Evolutionary conservation across 2,329 filamentous ascomycete species (phyloP), one percentile per base, ranked within the genome.

Genomic region (Neospermospora avenae): DNA sequence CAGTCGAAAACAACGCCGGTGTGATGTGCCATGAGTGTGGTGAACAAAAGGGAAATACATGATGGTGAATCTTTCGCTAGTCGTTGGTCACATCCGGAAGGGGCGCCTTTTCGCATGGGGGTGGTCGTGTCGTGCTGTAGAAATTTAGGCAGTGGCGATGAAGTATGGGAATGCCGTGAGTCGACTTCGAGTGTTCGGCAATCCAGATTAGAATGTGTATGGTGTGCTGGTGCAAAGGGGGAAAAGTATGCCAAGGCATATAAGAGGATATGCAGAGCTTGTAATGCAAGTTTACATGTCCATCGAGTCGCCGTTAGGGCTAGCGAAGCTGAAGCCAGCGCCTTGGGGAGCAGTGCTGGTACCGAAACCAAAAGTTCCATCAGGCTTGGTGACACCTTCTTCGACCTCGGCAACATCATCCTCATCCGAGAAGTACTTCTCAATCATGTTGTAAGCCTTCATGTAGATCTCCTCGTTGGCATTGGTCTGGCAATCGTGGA

Each of bases 401-500:
- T 81, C 75, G 48, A 84, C 85, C 70, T 64, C 64, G 54, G 62
- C 75, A 63, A 83, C 84, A 74, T 96, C 95, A 58, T 98, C 95
- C 69, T 99, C 95, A 72, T 99, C 95, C 0, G 93, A 97, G 81
- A 99, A 99, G 84, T 99, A 99, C 82, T 97, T 97, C 84, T 99
- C 95, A 69, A 99, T 99, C 78, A 99, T 99, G 84, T 96, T 98
- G 84, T 98, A 99, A 0, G 95, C 95, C 86, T 99, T 99, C 93
- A 99, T 98, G 84, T 99, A 99, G 70, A 99, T 99, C 79, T 99
- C 95, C 80, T 99, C 95, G 79, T 99, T 99, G 81, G 93, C 93
- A 72, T 99, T 99, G 81, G 96, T 97, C 82, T 99, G 95, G 85
- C 95, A 98, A 71, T 98, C 93, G 79, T 99, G 95, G 70, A 99